Evolutionary conservation across 2,329 filamentous ascomycete species (phyloP).

Genomic region (Tolypocladium guangdongense): DNA sequence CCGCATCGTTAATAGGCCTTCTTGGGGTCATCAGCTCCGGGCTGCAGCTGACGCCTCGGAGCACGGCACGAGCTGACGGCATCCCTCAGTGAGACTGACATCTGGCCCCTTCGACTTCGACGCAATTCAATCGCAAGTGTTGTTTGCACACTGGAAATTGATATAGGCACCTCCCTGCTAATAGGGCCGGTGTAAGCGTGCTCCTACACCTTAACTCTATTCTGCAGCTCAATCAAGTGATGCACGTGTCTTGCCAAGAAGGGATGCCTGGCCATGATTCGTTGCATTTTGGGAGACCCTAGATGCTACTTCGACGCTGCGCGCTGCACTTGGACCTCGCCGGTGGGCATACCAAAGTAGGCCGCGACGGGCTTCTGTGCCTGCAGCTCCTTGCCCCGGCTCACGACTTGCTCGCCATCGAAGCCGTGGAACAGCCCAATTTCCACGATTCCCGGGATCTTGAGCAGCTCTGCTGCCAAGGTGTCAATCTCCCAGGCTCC

Average conservation of each 20-base stretch:
- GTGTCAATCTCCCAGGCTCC: constrained; percentile 72
- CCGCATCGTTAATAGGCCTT: background rate
- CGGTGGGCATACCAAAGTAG: constrained; percentile 87
- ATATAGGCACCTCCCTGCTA: background rate
- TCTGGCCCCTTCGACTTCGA: background rate
- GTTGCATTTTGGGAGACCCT: background rate
- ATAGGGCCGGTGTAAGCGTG: background rate
- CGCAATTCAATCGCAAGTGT: background rate
- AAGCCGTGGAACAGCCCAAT: constrained; percentile 81
- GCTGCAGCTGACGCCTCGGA: background rate
- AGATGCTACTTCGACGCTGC: background rate
- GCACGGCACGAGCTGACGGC: background rate
- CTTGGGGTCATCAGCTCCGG: background rate
- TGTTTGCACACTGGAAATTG: background rate
- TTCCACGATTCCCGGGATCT: constrained; percentile 78
- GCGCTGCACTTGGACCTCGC: constrained; percentile 37
- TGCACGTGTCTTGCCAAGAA: background rate
- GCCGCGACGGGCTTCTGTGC: constrained; percentile 88
- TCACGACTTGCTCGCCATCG: constrained; percentile 57
- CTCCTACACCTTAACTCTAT: background rate
- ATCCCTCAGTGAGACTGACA: background rate
- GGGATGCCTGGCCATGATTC: background rate
- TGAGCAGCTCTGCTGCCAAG: constrained; percentile 64
- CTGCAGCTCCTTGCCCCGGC: constrained; percentile 44
- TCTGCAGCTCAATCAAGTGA: background rate